Evolutionary conservation across 2,329 filamentous ascomycete genomes (phyloP).

Genomic region (Fragosphaeria purpurea): DNA sequence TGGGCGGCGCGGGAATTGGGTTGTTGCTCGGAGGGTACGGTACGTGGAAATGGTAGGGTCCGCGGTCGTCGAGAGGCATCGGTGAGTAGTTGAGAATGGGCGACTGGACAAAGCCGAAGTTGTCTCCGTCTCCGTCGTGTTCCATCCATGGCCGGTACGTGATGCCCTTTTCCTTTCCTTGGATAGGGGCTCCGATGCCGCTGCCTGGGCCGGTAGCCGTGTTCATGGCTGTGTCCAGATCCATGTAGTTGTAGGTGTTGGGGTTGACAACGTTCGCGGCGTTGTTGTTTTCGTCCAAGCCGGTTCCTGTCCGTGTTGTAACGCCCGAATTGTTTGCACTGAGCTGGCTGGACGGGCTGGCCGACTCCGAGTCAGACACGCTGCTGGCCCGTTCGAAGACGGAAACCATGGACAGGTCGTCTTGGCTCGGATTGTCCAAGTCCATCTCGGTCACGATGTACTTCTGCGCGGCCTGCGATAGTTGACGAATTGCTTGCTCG

Average conservation of each 20-base stretch:
- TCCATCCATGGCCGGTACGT: too few relatives aligned
- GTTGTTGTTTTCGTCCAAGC: not conserved
- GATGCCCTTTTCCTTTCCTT: conserved; percentile 1
- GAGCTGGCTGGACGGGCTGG: conserved; percentile 27
- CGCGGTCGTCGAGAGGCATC: conserved; percentile 2
- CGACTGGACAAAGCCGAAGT: conserved; percentile 4
- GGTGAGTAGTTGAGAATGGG: not conserved
- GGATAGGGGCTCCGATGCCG: not conserved
- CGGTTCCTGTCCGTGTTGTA: not conserved
- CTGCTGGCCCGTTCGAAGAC: conserved; percentile 42
- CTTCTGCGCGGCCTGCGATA: conserved; percentile 30
- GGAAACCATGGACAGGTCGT: conserved; percentile 26
- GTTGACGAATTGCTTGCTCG: conserved; percentile 30
- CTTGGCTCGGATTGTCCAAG: conserved; percentile 7
- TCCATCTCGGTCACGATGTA: conserved; percentile 21
- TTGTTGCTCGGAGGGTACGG: conserved; percentile 13
- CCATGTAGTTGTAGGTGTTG: not conserved
- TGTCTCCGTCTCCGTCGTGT: conserved; percentile 17
- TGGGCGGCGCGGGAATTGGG: conserved; percentile 15
- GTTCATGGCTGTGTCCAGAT: not conserved
- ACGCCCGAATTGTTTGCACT: conserved; percentile 12
- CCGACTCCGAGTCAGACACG: conserved; percentile 36
- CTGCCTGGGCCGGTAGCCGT: not conserved
- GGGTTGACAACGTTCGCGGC: not conserved
- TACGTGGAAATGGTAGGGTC: conserved; percentile 29